Conservation (phyloP, 345 rosid genomes). For the Arabis hirsuta region DNA sequence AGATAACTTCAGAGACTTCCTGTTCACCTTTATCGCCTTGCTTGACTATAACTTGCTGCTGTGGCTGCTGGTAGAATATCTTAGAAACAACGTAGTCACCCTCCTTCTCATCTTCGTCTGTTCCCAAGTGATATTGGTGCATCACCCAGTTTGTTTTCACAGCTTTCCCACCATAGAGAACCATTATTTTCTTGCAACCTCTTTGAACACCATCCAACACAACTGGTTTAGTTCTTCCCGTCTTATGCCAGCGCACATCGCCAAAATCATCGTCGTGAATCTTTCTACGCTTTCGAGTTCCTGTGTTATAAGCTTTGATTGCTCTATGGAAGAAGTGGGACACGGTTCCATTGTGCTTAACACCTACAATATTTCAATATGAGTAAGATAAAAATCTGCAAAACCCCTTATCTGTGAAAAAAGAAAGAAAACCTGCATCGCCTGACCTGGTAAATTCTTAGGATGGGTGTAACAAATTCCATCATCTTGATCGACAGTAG, state of each 20-base stretch:
- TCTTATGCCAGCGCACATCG: constrained; percentile 98
- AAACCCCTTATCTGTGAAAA: neutral
- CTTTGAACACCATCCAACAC: constrained; percentile 71
- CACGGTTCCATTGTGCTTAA: constrained; percentile 75
- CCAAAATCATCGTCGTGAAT: constrained; percentile 75
- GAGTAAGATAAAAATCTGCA: neutral
- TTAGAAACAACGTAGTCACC: constrained; percentile 86
- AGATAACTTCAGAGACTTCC: constrained; percentile 50
- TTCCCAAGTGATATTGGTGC: constrained; percentile 98
- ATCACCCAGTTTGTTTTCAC: constrained; percentile 95
- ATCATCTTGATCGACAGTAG: constrained; percentile 75
- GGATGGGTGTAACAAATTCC: constrained; percentile 99
- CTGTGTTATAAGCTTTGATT: constrained; percentile 88
- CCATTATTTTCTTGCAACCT: constrained; percentile 97
- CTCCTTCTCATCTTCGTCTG: constrained; percentile 85
- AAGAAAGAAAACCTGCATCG: constrained; percentile 14
- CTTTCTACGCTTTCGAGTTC: constrained; percentile 93
- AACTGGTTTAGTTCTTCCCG: constrained; percentile 88
- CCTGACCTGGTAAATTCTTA: constrained; percentile 81
- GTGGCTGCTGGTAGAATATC: constrained; percentile 79
- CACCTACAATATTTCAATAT: constrained; percentile 50
- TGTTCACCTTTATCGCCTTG: constrained; percentile 65
- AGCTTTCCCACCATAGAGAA: constrained; percentile 86
- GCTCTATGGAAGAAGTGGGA: constrained; percentile 88
- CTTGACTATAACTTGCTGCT: constrained; percentile 52